These are phyloP conservation scores for Arxiozyma slooffiae DNA, from an alignment of 1,139 yeast species.

Conservation along the genomic window DNA sequence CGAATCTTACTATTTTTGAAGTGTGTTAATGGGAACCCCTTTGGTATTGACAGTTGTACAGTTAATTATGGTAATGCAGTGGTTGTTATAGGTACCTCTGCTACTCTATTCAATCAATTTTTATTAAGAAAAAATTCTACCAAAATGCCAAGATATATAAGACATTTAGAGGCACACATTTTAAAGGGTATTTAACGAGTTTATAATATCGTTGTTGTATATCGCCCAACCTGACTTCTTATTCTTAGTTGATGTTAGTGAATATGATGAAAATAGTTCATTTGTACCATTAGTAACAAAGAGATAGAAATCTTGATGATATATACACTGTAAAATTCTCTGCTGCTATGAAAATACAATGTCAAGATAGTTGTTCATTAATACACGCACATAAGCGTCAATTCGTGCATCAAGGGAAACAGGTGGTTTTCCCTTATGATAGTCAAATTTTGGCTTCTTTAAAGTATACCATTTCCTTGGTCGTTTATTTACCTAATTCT, in stretches of 20 bases:
- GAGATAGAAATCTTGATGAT: slow-evolving; percentile 60
- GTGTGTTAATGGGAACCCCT: slow-evolving; percentile 48
- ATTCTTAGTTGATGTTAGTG: slow-evolving; percentile 79
- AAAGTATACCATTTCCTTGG: slow-evolving; percentile 53
- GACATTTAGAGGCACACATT: slow-evolving; percentile 38
- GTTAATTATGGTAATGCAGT: slow-evolving; percentile 73
- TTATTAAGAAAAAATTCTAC: slow-evolving; percentile 12
- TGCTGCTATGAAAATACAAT: slow-evolving; percentile 55
- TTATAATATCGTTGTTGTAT: slow-evolving; percentile 60
- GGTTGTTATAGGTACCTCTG: slow-evolving; percentile 65
- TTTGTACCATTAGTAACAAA: slow-evolving; percentile 65
- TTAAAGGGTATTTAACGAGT: slow-evolving; percentile 39
- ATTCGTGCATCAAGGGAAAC: slow-evolving; percentile 51
- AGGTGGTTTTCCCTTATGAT: slow-evolving; percentile 73
- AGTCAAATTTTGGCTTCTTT: slow-evolving; percentile 52
- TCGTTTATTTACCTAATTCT: slow-evolving; percentile 71
- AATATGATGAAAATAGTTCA: slow-evolving; percentile 72
- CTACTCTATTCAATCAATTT: slow-evolving; percentile 39
- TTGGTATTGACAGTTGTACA: slow-evolving; percentile 37
- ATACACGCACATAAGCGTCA: slow-evolving; percentile 61
- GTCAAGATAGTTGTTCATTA: slow-evolving; percentile 76
- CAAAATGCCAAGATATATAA: slow-evolving; percentile 36
- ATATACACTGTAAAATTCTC: slow-evolving; percentile 78
- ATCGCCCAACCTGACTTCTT: slow-evolving; percentile 50
- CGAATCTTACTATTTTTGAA: slow-evolving; percentile 69